Base-by-base conservation (phyloP, 2,329 filamentous ascomycete species). In the Penicillium nordicum region DNA sequence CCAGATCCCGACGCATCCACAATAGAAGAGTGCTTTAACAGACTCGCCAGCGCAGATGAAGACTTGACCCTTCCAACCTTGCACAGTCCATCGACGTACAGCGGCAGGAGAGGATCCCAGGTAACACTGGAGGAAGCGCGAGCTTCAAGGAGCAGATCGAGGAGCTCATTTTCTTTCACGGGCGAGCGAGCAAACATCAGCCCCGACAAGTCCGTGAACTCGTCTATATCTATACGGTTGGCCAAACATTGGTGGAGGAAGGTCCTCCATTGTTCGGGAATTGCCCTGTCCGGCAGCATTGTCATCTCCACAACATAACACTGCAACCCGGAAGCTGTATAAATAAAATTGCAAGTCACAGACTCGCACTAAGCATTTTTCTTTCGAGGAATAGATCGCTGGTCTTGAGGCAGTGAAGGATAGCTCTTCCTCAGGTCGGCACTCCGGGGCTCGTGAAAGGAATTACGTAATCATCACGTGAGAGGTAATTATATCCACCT, bases 21-120 rank as follows among this genome's bases (percentile, higher is more conserved):
- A 44, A 76, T 68, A 11, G 71, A 74, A 12, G 74, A 76, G 45
- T 72, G 67, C 46, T 67, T 68, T 44, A 76, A 56, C 10, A 76
- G 62, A 16, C 64, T 66, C 6, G 58, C 61, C 57, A 76, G 53
- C 6, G 74, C 70, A 18, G 69, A 65, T 0, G 74, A 67, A n/a
- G 68, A 62, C 50, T 69, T 72, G 11, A 74, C 63, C 40, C 63
- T 60, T 1, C 69, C 70, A 45, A 67, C 59, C 55, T 69, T 73
- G 54, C 70, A 72, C 14, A 77, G 59, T 34, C 67, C 66, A 55
- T 76, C 74, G 36, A 75, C 67, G 62, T 77, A 77, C 14, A 74
- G 63, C 10, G 75, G 75, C 53, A 76, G 63, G 34, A 76, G 59
- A n/a, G 75, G 75, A 56, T 77, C 75, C 74, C 74, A 77, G 42